Base-by-base conservation (phyloP, 306 rosid species). In the Medicago ruthenica region DNA sequence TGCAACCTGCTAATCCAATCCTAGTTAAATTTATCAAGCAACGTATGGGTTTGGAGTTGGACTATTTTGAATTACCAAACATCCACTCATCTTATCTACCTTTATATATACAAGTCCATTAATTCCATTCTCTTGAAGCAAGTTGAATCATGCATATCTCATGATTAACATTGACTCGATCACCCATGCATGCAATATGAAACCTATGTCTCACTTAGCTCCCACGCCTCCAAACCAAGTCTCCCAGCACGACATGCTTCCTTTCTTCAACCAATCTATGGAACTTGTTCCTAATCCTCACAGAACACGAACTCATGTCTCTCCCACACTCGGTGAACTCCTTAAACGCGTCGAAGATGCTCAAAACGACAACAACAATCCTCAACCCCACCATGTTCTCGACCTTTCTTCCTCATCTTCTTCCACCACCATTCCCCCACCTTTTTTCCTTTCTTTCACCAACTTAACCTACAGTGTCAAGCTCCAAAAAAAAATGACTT, bases 401-500 rank as follows among this genome's bases (percentile, higher is more conserved):
- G 76, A 68, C 79, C 55, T 78, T 70, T 51, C 81, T 69, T 41
- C 45, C 6, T 71, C 61, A 24, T 81, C 71, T 34, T 16, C 85
- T 27, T 63, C 44, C 82, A 31, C 41, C n/a, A 15, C 50, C 2
- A 37, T 39, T 17, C 48, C 80, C 0, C 80, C 88, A 22, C 87
- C 98, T 1, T 88, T 94, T 36, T 80, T 86, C n/a, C 92, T 94
- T 24, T 85, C 96, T 20, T 94, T 94, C 79, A 57, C 74, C 61
- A 82, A 88, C 70, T 87, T 94, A 44, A 83, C 92, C 1, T 94
- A 94, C 81, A 88, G 89, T 45, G 93, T 94, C 40, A 86, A 79
- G 45, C 85, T 86, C 60, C 76, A 66, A 14, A 79, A 79, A 13
- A 86, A 90, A 74, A 47, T 85, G 61, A 17, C 71, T 16, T 53